Evolutionary conservation across 192 early-diverging fungal species (phyloP).

Genomic region (Podila clonocystis): DNA sequence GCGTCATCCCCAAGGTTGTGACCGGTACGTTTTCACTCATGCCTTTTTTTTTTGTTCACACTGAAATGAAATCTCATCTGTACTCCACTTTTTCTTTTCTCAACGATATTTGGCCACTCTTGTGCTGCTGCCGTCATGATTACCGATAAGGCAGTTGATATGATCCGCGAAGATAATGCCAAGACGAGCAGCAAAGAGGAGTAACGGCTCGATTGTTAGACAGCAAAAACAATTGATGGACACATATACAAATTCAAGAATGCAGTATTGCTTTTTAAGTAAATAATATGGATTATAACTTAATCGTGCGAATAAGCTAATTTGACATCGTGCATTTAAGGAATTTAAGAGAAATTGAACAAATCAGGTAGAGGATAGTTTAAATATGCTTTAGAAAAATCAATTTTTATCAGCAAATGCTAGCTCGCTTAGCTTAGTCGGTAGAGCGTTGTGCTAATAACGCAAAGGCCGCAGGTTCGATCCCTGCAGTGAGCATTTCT

Average conservation of each 20-base stretch:
- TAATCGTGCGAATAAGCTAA: no score
- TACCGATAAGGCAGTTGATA: not conserved
- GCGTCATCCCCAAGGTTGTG: not conserved
- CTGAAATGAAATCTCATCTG: not conserved
- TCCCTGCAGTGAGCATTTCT: conserved; percentile 59
- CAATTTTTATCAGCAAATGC: no score
- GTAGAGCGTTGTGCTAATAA: conserved; percentile 76
- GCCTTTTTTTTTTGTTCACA: not conserved
- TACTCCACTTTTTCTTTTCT: not conserved
- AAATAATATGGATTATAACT: no score
- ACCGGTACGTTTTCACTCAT: not conserved
- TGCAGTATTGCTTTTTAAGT: no score
- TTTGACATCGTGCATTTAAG: no score
- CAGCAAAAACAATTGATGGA: no score
- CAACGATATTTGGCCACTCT: not conserved
- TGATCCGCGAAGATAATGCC: not conserved
- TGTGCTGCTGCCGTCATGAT: not conserved
- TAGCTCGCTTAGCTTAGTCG: conserved; percentile 65
- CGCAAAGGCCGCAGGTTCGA: conserved; percentile 73
- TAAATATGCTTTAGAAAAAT: no score
- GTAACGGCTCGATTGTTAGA: no score
- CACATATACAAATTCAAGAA: no score
- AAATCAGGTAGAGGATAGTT: no score
- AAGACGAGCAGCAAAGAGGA: no score
- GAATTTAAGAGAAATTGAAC: no score